phyloP scores from a whole-genome alignment of 257 asterid genomes.

The Solanum chiquidenum region DNA sequence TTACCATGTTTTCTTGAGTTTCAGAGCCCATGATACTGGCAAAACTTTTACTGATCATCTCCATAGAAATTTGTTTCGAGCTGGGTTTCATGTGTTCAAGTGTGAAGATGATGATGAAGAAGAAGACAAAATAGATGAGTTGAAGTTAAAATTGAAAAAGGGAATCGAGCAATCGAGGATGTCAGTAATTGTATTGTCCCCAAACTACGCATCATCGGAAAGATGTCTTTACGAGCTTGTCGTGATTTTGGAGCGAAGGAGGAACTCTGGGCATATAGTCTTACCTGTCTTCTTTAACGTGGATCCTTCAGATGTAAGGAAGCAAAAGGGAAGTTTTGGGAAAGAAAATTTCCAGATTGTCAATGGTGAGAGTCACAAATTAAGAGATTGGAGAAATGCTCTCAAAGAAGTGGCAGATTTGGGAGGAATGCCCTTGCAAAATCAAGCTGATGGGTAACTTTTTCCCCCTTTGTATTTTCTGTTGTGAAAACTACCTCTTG shows the following conservation, averaged over 20 bases:
- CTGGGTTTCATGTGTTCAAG: background rate
- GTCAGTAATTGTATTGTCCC: background rate
- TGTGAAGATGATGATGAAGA: background rate
- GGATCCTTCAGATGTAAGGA: conserved; percentile 6
- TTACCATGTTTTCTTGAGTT: conserved; percentile 7
- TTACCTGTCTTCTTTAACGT: conserved; percentile 5
- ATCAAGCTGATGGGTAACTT: conserved; percentile 1
- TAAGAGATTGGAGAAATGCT: background rate
- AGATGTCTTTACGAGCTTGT: conserved; percentile 4
- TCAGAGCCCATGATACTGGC: background rate
- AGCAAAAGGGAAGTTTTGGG: background rate
- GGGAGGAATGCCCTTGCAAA: conserved; percentile 4
- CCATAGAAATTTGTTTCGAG: background rate
- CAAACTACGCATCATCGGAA: background rate
- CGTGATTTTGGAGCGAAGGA: background rate
- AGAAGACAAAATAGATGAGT: background rate
- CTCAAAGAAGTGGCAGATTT: conserved; percentile 4
- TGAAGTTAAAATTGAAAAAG: background rate
- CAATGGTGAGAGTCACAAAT: background rate
- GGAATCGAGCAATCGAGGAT: conserved; percentile 1
- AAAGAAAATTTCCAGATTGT: background rate
- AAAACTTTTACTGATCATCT: conserved; percentile 5
- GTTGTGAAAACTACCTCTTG: background rate
- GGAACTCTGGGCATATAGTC: background rate
- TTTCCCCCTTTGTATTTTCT: background rate